Evolutionary conservation across 78 protist species (phyloP), one percentile per base, ranked within the genome.

Genomic region (Dictyostelium citrinum): DNA sequence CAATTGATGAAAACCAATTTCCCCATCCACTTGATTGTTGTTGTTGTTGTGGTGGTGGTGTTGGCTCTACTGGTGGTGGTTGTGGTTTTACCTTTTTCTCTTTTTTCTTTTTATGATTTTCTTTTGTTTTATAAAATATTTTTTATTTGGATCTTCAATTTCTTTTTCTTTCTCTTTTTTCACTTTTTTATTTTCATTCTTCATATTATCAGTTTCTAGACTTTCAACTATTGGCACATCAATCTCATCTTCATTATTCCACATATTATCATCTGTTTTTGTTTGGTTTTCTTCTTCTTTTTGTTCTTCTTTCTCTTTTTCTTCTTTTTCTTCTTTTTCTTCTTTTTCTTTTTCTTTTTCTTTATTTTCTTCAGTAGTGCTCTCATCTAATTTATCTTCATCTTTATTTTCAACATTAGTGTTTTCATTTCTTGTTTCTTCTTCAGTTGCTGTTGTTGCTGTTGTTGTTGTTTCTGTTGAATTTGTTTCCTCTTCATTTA

Each of bases 1-100:
- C 78, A 61, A 88, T 79, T 61, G 84, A 77, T n/a, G 93, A 88
- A 35, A 88, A 88, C 93, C 93, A 88, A 29, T 80, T 80, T 4
- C 93, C 92, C 93, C 93, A 88, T 27, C 93, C 93, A 24, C 49
- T 9, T 31, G 61, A 33, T 17, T 10, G 29, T 88, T 37, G 93
- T 60, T 4, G 58, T 76, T 49, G 82, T 67, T 6, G 24, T 70
- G 46, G 77, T 70, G 77, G 45, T 55, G 58, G 74, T n/a, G 31
- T 33, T 78, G 77, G 84, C 68, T 16, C 49, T 24, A 39, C 43
- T 29, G 22, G 39, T 61, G 60, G 79, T 67, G 61, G 45, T 60
- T 35, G n/a, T 77, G 27, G 64, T 70, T 43, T 39, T 14, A 27
- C 39, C 58, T 16, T 55, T 58, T 80, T 55, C 35, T 67, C 41